Percentiles rank a stretch among this genome's conserved stretches.
phyloP scores from a whole-genome alignment of 2,329 filamentous ascomycete species.

The Penicillium nordicum region DNA sequence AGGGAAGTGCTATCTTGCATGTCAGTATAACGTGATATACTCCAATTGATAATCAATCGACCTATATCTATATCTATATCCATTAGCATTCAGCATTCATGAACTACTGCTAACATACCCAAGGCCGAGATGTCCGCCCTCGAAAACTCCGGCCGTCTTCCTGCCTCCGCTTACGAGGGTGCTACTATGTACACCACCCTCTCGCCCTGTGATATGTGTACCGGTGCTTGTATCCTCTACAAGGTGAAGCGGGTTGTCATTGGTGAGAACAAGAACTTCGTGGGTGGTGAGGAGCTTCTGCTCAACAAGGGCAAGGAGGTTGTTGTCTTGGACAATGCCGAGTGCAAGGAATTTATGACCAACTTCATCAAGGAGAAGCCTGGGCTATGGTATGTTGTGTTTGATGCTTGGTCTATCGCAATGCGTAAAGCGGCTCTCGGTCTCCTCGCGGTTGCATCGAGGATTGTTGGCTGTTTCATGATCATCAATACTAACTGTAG shows the following conservation, averaged over 20 bases:
- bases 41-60: background rate
- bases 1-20: conserved; percentile 67
- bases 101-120: background rate
- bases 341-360: conserved; percentile 67
- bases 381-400: conserved; percentile 60
- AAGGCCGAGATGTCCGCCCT: conserved; percentile 75
- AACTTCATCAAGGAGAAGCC: conserved; percentile 70
- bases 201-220: conserved; percentile 79
- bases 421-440: background rate
- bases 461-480: conserved; percentile 3
- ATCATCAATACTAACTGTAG: conserved; percentile 13
- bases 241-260: conserved; percentile 71
- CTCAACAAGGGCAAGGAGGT: conserved; percentile 67
- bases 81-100: background rate
- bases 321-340: conserved; percentile 63
- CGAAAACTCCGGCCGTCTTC: conserved; percentile 68
- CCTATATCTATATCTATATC: background rate
- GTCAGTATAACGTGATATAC: conserved; percentile 43
- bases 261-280: conserved; percentile 72
- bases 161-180: conserved; percentile 64
- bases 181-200: conserved; percentile 82
- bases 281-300: conserved; percentile 70
- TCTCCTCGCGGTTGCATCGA: background rate
- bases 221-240: conserved; percentile 73
- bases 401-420: conserved; percentile 4